phyloP scores from a whole-genome alignment of 768 basidiomycete genomes.

The Mycena indigotica region DNA sequence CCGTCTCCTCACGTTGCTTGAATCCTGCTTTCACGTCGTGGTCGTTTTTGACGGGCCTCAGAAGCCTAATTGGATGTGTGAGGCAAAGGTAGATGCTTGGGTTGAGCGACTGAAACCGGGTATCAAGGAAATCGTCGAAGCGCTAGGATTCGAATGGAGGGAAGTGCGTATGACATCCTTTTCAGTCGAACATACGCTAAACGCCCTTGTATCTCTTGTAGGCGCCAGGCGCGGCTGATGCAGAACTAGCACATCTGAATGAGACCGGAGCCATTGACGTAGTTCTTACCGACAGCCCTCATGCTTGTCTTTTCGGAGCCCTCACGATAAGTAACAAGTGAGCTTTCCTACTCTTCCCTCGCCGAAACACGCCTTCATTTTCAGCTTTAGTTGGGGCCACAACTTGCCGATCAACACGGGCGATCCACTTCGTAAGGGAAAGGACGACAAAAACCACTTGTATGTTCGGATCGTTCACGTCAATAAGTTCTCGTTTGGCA shows the following conservation, averaged over 20 bases:
- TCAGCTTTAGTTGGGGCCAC: neutral
- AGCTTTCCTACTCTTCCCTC: neutral
- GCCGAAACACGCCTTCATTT: neutral
- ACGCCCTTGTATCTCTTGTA: neutral
- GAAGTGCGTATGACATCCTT: slow-evolving; percentile 38
- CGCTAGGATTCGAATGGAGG: slow-evolving; percentile 43
- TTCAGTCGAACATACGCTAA: neutral
- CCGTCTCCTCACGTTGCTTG: no score
- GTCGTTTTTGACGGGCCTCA: no score
- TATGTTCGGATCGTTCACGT: neutral
- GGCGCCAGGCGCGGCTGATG: neutral
- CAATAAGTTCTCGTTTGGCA: neutral
- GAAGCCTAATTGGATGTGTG: no score
- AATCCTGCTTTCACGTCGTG: no score
- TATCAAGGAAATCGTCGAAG: slow-evolving; percentile 6
- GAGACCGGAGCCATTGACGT: neutral
- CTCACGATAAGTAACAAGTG: neutral
- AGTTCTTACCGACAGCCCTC: neutral
- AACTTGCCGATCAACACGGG: neutral
- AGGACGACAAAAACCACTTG: neutral
- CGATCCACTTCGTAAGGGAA: neutral
- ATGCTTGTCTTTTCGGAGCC: neutral
- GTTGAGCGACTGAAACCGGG: no score
- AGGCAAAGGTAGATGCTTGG: no score
- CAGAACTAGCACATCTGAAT: neutral